Percentiles rank a stretch among this genome's conserved stretches.
Conservation (phyloP, 306 rosid species). For the Pyrus bretschneideri region DNA sequence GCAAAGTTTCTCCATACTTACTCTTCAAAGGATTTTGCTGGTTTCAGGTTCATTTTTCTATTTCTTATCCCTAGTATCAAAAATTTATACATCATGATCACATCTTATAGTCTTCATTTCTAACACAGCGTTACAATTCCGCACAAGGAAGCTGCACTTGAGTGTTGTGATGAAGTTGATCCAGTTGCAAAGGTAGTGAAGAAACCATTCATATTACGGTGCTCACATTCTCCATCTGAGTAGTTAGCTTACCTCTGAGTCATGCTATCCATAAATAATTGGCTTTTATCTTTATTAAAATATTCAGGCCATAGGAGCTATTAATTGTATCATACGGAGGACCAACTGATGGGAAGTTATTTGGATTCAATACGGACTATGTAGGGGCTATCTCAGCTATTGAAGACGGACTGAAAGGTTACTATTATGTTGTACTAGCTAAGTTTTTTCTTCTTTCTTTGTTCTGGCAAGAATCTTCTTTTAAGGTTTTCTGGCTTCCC, state of each 20-base stretch:
- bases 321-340: conserved; percentile 71
- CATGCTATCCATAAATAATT: neutral
- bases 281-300: conserved; percentile 14
- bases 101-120: conserved; percentile 12
- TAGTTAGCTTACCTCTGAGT: conserved; percentile 8
- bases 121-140: conserved; percentile 70
- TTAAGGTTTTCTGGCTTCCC: conserved; percentile 2
- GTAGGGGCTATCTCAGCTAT: conserved; percentile 82
- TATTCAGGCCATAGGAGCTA: conserved; percentile 84
- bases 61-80: neutral
- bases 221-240: neutral
- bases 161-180: conserved; percentile 85
- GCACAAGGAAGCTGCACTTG: conserved; percentile 73
- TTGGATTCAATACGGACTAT: conserved; percentile 83
- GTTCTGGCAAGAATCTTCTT: conserved; percentile 5
- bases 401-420: conserved; percentile 82
- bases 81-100: conserved; percentile 4
- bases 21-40: conserved; percentile 71
- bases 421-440: conserved; percentile 13
- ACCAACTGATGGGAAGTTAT: conserved; percentile 73
- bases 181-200: conserved; percentile 80
- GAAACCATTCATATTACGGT: conserved; percentile 6
- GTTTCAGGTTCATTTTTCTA: conserved; percentile 66
- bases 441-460: neutral
- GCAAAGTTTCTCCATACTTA: conserved; percentile 65